A percentile compares a stretch with the other conserved stretches of the same genome.
These are phyloP conservation scores for Mucor saturninus DNA, from an alignment of 371 early-diverging fungal species.

Conservation along the genomic window DNA sequence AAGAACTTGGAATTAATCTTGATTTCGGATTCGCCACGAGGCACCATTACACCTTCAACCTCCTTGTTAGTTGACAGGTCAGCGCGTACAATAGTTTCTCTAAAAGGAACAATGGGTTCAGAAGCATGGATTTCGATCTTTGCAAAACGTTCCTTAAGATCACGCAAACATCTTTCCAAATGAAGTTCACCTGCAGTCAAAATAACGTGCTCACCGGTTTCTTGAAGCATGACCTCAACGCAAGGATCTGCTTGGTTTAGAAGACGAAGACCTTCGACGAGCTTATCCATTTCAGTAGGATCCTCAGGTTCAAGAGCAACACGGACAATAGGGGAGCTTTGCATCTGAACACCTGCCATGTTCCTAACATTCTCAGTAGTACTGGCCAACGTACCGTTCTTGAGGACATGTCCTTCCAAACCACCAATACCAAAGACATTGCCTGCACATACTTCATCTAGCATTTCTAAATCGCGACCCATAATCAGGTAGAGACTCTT, in stretches of 20 bases:
- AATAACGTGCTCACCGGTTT: constrained; percentile 96
- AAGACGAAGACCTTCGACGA: constrained; percentile 85
- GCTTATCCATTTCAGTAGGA: constrained; percentile 83
- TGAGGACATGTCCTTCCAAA: constrained; percentile 84
- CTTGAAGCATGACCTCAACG: constrained; percentile 86
- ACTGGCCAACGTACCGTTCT: constrained; percentile 88
- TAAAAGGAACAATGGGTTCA: constrained; percentile 96
- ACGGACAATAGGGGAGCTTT: constrained; percentile 87
- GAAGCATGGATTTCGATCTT: constrained; percentile 93
- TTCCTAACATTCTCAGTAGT: constrained; percentile 58
- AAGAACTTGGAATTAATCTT: constrained; percentile 68
- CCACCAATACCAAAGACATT: constrained; percentile 97
- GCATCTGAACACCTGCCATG: constrained; percentile 59
- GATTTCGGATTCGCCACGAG: constrained; percentile 68
- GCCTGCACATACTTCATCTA: constrained; percentile 91
- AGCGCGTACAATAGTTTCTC: constrained; percentile 83
- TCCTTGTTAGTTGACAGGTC: constrained; percentile 50
- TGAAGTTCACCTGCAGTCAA: constrained; percentile 97
- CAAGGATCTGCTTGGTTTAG: constrained; percentile 95
- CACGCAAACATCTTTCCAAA: constrained; percentile 93
- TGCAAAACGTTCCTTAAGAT: constrained; percentile 92
- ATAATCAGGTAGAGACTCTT: constrained; percentile 89
- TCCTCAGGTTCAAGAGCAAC: constrained; percentile 94
- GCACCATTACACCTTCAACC: constrained; percentile 48
- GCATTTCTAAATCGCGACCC: constrained; percentile 89